Evolutionary conservation across 2,329 filamentous ascomycete genomes (phyloP), one percentile per base, ranked within the genome.

Genomic region (Fusarium duplospermum): DNA sequence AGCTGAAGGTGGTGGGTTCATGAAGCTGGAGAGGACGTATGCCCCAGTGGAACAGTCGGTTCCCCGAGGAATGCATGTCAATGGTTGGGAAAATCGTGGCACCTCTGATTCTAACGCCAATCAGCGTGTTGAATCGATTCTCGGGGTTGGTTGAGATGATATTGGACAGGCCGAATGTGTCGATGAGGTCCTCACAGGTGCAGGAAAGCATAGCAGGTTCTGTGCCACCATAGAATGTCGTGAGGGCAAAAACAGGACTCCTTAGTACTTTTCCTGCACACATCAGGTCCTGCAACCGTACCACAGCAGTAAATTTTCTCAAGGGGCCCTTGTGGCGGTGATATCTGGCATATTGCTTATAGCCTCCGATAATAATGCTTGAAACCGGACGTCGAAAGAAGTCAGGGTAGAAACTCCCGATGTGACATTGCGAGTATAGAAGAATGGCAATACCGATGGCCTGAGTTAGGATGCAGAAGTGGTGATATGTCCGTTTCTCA

Each of bases 51-150:
- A 42, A 42, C 40, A 42, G 20, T 42, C 2, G 40, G 6, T 20
- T 22, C 0, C 6, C 11, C n/a, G 11, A 20, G 3, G n/a, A 20
- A 2, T 5, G 6, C 10, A 13, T 42, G 1, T 14, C 38, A 1
- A 1, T 20, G 11, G 6, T 7, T 22, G 40, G 40, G 6, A 42
- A 42, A 11, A 42, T 22, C 2, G 40, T 42, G 6, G n/a, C 6
- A 1, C 40, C 11, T 42, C 10, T 7, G 11, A 42, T 22, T 20
- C 11, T n/a, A 20, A 42, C n/a, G 1, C 40, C 11, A 4, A 42
- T 1, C n/a, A 42, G 1, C 11, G n/a, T 42, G n/a, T 22, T 42
- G 5, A 42, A 42, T 13, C 40, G 40, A 20, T 42, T 2, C 1
- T 8, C 40, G 3, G 40, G 11, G 13, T 42, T 6, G 6, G n/a